Percentiles rank a stretch among this genome's conserved stretches.
Evolutionary conservation across 2,329 filamentous ascomycete species (phyloP).

Genomic region (Colletotrichum eleusines): DNA sequence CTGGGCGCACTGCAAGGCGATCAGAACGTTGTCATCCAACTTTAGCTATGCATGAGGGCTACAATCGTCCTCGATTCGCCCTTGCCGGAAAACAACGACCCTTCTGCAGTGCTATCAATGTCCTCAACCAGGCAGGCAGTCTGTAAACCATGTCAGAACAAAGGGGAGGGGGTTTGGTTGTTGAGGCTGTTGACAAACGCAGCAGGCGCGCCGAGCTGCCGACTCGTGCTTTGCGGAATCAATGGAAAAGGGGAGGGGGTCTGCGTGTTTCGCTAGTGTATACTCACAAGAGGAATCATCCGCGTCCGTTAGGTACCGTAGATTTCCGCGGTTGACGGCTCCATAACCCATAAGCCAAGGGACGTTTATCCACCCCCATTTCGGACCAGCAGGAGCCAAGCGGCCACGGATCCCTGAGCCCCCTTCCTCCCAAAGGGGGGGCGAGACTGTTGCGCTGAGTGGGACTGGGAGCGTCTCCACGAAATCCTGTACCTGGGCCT

Average conservation of each 20-base stretch:
- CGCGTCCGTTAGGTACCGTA: conserved; percentile 28
- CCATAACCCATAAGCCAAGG: conserved; percentile 39
- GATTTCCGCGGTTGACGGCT: conserved; percentile 32
- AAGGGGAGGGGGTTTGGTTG: too few species aligned
- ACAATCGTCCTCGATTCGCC: neutral
- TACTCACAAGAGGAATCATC: conserved; percentile 29
- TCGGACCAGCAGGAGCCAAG: conserved; percentile 34
- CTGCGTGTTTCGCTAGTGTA: too few species aligned
- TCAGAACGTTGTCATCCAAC: neutral
- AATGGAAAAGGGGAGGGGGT: conserved; percentile 19
- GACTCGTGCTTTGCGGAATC: conserved; percentile 11
- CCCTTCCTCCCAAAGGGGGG: neutral
- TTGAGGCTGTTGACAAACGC: conserved; percentile 22
- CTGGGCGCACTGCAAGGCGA: neutral
- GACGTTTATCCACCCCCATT: conserved; percentile 27
- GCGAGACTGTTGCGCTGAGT: conserved; percentile 31
- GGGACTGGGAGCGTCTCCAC: conserved; percentile 36
- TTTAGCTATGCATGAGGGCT: neutral
- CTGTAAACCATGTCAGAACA: neutral
- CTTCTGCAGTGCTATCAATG: neutral
- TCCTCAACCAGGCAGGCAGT: neutral
- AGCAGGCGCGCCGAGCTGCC: conserved; percentile 20
- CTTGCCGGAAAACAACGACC: neutral
- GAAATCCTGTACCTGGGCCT: conserved; percentile 30
- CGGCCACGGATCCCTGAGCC: conserved; percentile 11